phyloP scores from a whole-genome alignment of 305 asterid species.

The Nicotiana rustica region DNA sequence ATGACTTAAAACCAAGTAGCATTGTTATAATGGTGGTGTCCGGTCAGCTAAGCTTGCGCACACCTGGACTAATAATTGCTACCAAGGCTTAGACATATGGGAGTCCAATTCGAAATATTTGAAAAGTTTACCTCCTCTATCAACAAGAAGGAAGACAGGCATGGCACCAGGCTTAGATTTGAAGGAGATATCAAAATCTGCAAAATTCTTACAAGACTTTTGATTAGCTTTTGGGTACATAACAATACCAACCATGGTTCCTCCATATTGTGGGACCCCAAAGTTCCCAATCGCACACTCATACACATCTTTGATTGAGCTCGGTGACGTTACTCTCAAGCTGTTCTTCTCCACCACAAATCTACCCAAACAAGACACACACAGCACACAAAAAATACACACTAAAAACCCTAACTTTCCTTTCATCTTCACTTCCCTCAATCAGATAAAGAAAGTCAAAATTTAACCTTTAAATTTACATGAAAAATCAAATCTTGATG shows the following conservation, averaged over 20 bases:
- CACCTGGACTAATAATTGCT: too few species aligned
- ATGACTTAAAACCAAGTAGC: background rate
- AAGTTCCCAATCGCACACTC: slow-evolving; percentile 98
- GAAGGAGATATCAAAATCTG: slow-evolving; percentile 60
- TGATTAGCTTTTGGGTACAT: slow-evolving; percentile 79
- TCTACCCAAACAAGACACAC: slow-evolving; percentile 70
- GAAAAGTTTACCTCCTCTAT: slow-evolving; percentile 79
- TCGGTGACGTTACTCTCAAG: slow-evolving; percentile 86
- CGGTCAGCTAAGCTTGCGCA: too few species aligned
- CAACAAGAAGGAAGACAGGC: slow-evolving; percentile 84
- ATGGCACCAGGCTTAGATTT: slow-evolving; percentile 84
- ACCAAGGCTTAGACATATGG: too few species aligned
- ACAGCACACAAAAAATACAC: slow-evolving; percentile 52
- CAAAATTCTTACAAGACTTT: slow-evolving; percentile 67
- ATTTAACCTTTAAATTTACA: slow-evolving; percentile 28
- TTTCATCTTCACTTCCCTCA: slow-evolving; percentile 53
- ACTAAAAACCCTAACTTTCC: slow-evolving; percentile 48
- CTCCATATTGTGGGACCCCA: slow-evolving; percentile 96
- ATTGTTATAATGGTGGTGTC: too few species aligned
- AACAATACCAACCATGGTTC: slow-evolving; percentile 81
- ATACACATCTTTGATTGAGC: slow-evolving; percentile 64
- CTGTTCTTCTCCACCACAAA: slow-evolving; percentile 98
- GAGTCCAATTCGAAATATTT: background rate
- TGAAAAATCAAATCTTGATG: slow-evolving; percentile 23
- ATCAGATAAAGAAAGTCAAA: slow-evolving; percentile 36